Conservation (phyloP, 2,329 filamentous ascomycete species). For the Hymenoscyphus fructigenus region DNA sequence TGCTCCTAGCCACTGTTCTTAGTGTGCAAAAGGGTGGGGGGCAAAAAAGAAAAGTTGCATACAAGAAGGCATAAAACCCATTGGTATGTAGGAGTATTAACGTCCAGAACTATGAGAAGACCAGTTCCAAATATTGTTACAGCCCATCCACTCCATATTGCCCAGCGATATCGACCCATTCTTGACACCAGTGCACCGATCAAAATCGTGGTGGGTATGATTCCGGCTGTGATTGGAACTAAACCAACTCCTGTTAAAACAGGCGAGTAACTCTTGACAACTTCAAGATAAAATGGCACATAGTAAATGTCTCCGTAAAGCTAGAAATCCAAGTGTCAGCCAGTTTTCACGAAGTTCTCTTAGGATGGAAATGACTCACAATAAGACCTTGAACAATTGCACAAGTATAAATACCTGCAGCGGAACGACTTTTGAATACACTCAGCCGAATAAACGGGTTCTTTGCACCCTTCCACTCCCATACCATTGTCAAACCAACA, state of each 20-base stretch:
- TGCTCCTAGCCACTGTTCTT: no score
- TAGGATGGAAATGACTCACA: no score
- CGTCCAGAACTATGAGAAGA: conserved; percentile 37
- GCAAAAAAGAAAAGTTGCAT: background rate
- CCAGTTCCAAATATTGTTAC: conserved; percentile 59
- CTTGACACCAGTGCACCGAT: conserved; percentile 55
- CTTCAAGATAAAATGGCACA: no score
- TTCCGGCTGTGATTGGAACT: conserved; percentile 50
- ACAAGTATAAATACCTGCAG: conserved; percentile 37
- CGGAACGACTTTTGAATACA: conserved; percentile 46
- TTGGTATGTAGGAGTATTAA: background rate
- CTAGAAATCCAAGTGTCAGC: no score
- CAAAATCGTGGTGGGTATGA: conserved; percentile 54
- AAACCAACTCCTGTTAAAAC: no score
- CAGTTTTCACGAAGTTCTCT: no score
- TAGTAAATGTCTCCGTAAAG: no score
- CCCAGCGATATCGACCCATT: conserved; percentile 54
- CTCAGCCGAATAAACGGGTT: conserved; percentile 39
- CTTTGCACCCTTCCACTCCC: no score
- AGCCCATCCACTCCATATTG: conserved; percentile 56
- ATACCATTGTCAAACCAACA: no score
- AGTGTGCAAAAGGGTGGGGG: no score
- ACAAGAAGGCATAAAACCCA: background rate
- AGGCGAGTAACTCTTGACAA: no score
- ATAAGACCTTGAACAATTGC: no score